These are phyloP conservation scores for Dacryopinax primogenitus DNA, from an alignment of 768 basidiomycete genomes.

Conservation along the genomic window DNA sequence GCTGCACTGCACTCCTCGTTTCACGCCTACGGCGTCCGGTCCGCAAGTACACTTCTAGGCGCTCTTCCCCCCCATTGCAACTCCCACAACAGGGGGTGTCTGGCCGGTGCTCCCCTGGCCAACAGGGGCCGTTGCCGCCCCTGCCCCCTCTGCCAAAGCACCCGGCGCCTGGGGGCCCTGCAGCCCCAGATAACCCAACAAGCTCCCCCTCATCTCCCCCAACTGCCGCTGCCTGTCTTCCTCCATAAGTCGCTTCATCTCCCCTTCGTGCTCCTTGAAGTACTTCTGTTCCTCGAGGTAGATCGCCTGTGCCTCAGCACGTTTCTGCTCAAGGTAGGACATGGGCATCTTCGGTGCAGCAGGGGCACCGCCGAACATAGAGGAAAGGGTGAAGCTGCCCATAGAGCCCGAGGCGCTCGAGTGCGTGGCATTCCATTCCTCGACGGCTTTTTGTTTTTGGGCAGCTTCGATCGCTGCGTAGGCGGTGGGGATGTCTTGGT, in stretches of 20 bases:
- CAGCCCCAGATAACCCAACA: conserved; percentile 23
- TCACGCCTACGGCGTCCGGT: too few species aligned
- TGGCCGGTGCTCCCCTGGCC: background rate
- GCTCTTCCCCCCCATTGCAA: background rate
- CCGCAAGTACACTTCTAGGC: background rate
- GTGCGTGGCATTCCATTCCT: conserved; percentile 46
- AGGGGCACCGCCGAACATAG: conserved; percentile 30
- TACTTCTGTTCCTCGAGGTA: conserved; percentile 45
- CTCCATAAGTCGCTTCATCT: conserved; percentile 40
- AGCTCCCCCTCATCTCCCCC: conserved; percentile 36
- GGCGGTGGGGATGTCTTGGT: conserved; percentile 77
- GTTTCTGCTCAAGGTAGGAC: conserved; percentile 44
- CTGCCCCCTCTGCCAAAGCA: background rate
- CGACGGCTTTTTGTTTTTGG: conserved; percentile 60
- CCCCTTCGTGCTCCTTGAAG: conserved; percentile 37
- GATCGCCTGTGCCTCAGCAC: conserved; percentile 37
- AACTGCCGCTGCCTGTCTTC: conserved; percentile 40
- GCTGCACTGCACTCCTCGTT: background rate
- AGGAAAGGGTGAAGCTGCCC: conserved; percentile 35
- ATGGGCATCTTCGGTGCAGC: conserved; percentile 25
- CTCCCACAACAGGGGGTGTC: conserved; percentile 4
- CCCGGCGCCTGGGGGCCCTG: background rate
- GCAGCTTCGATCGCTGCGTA: conserved; percentile 82
- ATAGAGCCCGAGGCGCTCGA: conserved; percentile 26
- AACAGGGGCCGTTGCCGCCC: background rate